Evolutionary conservation across 1,284 basidiomycete genomes (phyloP).

Genomic region (Ustilago cynodontis): DNA sequence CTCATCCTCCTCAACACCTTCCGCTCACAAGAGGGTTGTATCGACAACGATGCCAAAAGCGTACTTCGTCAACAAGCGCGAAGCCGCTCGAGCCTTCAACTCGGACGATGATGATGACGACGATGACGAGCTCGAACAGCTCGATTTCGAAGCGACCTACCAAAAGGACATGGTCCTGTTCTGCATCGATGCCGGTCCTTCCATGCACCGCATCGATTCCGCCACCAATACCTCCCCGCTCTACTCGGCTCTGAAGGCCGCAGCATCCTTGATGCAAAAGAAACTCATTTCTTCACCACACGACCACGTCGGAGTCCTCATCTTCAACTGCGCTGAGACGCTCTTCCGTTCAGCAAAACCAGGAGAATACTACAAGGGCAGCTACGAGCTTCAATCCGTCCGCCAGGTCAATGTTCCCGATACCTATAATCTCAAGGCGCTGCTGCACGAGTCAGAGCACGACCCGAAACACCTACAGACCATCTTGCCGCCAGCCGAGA

Average conservation of each 20-base stretch:
- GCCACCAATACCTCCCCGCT: slow-evolving; percentile 67
- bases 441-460: slow-evolving; percentile 74
- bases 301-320: slow-evolving; percentile 86
- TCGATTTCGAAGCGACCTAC: slow-evolving; percentile 47
- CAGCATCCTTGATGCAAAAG: slow-evolving; percentile 84
- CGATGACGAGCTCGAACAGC: slow-evolving; percentile 48
- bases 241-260: slow-evolving; percentile 80
- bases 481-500: slow-evolving; percentile 69
- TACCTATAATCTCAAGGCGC: slow-evolving; percentile 58
- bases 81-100: slow-evolving; percentile 43
- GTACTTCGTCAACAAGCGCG: slow-evolving; percentile 52
- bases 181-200: slow-evolving; percentile 89
- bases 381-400: slow-evolving; percentile 81
- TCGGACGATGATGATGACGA: slow-evolving; percentile 39
- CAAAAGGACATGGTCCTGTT: slow-evolving; percentile 75
- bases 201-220: slow-evolving; percentile 78
- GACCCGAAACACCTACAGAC: slow-evolving; percentile 63
- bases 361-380: slow-evolving; percentile 75
- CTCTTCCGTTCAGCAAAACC: slow-evolving; percentile 68
- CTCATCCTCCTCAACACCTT: neutral
- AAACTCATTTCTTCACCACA: slow-evolving; percentile 89
- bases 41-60: slow-evolving; percentile 39
- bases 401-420: slow-evolving; percentile 81
- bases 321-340: slow-evolving; percentile 85
- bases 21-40: neutral